phyloP scores from a whole-genome alignment of 352 stramenopile species.

The Pythium aquatile region DNA sequence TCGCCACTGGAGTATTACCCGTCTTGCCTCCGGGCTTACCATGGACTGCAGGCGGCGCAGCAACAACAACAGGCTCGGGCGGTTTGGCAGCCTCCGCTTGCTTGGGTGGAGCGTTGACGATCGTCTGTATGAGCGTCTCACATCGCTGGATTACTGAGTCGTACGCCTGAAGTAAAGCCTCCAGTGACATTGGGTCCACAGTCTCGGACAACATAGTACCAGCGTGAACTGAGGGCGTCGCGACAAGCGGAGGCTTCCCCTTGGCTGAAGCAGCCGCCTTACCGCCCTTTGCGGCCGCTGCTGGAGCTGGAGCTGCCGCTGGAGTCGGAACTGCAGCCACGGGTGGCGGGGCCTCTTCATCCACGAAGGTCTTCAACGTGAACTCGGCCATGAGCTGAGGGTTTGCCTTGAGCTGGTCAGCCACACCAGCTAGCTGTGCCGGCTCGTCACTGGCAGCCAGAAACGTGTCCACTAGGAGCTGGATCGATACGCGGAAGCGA shows the following conservation, averaged over 20 bases:
- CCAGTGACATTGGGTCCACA: constrained; percentile 26
- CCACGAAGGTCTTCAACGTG: constrained; percentile 15
- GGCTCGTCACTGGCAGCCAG: constrained; percentile 44
- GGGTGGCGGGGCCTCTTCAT: background rate
- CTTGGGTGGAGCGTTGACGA: constrained; percentile 22
- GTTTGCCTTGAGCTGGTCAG: constrained; percentile 33
- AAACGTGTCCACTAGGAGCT: constrained; percentile 57
- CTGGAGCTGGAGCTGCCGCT: constrained; percentile 23
- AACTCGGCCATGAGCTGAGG: constrained; percentile 18
- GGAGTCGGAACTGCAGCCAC: constrained; percentile 6
- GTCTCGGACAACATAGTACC: constrained; percentile 17
- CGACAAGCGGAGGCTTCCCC: constrained; percentile 19
- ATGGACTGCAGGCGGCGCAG: background rate
- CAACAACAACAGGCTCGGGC: constrained; percentile 4
- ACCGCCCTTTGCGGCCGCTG: constrained; percentile 27
- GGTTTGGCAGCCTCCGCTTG: constrained; percentile 8
- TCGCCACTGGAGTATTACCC: constrained; percentile 18
- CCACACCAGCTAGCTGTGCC: constrained; percentile 25
- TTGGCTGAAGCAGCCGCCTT: constrained; percentile 33
- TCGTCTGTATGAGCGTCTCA: constrained; percentile 40
- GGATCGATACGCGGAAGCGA: constrained; percentile 58
- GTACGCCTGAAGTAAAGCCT: constrained; percentile 46
- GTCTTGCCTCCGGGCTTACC: constrained; percentile 14
- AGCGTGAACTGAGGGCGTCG: constrained; percentile 6
- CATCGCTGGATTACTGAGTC: constrained; percentile 44